A percentile compares a stretch with the other conserved stretches of the same genome.
These are phyloP conservation scores for Quambalaria eucalypti DNA, from an alignment of 1,284 basidiomycete genomes.

Conservation along the genomic window DNA sequence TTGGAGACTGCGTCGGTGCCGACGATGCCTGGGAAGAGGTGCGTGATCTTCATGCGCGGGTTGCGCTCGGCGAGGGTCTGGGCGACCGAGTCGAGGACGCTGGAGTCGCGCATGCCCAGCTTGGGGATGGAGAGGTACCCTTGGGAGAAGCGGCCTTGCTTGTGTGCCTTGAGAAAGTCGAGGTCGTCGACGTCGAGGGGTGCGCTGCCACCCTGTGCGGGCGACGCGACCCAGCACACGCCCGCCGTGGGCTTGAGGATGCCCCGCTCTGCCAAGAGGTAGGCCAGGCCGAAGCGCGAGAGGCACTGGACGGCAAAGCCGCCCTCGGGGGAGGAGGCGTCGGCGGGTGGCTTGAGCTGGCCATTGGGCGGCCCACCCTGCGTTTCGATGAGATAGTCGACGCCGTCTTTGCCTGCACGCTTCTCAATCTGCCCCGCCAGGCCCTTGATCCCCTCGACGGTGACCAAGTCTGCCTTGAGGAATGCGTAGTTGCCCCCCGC, in stretches of 20 bases:
- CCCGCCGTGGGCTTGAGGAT: conserved; percentile 41
- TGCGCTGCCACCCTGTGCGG: conserved; percentile 21
- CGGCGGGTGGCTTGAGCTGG: conserved; percentile 1
- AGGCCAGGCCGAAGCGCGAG: conserved; percentile 45
- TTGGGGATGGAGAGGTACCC: conserved; percentile 14
- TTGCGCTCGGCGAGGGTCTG: conserved; percentile 14
- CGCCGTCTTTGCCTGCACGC: conserved; percentile 27
- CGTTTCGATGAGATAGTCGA: conserved; percentile 46
- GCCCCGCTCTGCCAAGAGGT: conserved; percentile 36
- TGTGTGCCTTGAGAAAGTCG: conserved; percentile 23
- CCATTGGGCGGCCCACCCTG: conserved; percentile 27
- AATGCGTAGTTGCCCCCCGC: conserved; percentile 18
- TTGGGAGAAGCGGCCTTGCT: conserved; percentile 17
- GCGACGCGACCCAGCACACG: conserved; percentile 40
- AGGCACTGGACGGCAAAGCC: conserved; percentile 47
- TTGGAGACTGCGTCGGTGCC: conserved; percentile 38
- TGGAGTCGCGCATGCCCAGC: conserved; percentile 14
- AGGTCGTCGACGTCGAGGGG: conserved; percentile 36
- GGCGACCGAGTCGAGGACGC: conserved; percentile 25
- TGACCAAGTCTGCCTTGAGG: conserved; percentile 47
- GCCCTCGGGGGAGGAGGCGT: conserved; percentile 14
- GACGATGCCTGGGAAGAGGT: conserved; percentile 36
- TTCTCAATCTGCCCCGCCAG: conserved; percentile 24
- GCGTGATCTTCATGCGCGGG: conserved; percentile 27
- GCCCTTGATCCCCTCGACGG: conserved; percentile 25